Conservation (phyloP, 2,329 filamentous ascomycete species). For the Didymellaceae sp. region DNA sequence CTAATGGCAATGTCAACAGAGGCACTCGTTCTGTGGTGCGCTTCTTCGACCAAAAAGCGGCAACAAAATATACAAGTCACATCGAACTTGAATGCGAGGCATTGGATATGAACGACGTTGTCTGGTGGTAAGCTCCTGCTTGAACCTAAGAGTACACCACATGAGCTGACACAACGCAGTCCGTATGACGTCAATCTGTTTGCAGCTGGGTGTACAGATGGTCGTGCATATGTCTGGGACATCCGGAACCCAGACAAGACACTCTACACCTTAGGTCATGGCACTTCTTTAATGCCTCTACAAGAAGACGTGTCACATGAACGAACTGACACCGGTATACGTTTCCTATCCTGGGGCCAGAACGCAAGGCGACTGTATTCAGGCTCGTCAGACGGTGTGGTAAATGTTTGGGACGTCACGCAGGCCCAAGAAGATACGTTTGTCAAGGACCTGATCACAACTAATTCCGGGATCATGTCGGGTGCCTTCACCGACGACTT, state of each 20-base stretch:
- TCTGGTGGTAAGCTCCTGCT: conserved; percentile 52
- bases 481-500: conserved; percentile 64
- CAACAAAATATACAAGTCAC: conserved; percentile 33
- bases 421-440: conserved; percentile 58
- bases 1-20: conserved; percentile 44
- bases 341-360: conserved; percentile 64
- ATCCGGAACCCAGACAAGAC: conserved; percentile 54
- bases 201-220: conserved; percentile 66
- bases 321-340: conserved; percentile 63
- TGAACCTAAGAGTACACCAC: not conserved
- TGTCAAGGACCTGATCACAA: conserved; percentile 57
- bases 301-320: conserved; percentile 54
- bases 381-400: conserved; percentile 65
- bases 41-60: conserved; percentile 52
- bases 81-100: conserved; percentile 64
- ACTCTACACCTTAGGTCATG: conserved; percentile 60
- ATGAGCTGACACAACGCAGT: conserved; percentile 30
- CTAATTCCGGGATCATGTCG: conserved; percentile 63
- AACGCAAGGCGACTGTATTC: conserved; percentile 61
- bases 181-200: conserved; percentile 59
- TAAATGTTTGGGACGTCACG: conserved; percentile 67
- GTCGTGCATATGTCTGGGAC: conserved; percentile 67
- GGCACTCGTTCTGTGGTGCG: conserved; percentile 59
- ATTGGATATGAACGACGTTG: conserved; percentile 66
- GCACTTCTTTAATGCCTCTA: conserved; percentile 57